Percentiles rank a stretch among this genome's conserved stretches.
phyloP scores from a whole-genome alignment of 371 early-diverging fungal genomes.

The Mortierella sp. region DNA sequence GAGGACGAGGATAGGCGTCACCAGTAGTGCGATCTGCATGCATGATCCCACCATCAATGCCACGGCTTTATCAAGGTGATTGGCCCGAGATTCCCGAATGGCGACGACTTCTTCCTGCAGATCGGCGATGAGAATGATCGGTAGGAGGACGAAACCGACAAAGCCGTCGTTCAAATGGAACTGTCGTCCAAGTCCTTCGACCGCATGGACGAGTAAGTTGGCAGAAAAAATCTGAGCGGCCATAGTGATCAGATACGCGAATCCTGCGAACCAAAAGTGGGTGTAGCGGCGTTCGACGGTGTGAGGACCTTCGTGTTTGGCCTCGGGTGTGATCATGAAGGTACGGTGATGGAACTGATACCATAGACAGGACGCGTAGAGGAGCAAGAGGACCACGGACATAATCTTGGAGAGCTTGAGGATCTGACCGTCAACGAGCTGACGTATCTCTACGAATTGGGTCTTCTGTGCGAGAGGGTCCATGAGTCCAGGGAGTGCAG shows the following conservation, averaged over 20 bases:
- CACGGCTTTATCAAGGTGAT: conserved; percentile 92
- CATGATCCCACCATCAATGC: conserved; percentile 91
- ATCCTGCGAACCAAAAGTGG: conserved; percentile 64
- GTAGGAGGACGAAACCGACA: conserved; percentile 87
- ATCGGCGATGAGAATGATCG: conserved; percentile 87
- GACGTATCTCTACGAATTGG: conserved; percentile 58
- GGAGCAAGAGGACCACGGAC: conserved; percentile 75
- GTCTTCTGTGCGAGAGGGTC: neutral
- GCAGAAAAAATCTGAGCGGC: conserved; percentile 80
- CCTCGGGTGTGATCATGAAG: conserved; percentile 61
- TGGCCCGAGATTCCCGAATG: conserved; percentile 81
- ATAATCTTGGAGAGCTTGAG: conserved; percentile 76
- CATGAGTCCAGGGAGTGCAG: too few species aligned
- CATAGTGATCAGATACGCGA: conserved; percentile 62
- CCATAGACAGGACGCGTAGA: conserved; percentile 78
- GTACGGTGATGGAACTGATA: conserved; percentile 84
- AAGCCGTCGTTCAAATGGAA: conserved; percentile 81
- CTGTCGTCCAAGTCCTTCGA: conserved; percentile 75
- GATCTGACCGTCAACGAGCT: conserved; percentile 56
- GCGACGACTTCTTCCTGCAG: conserved; percentile 81
- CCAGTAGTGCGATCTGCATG: conserved; percentile 91
- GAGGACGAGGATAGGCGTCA: conserved; percentile 88
- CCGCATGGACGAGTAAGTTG: conserved; percentile 83
- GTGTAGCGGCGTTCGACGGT: conserved; percentile 53
- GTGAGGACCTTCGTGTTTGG: conserved; percentile 65